Evolutionary conservation across 202 grass and related monocot species (phyloP).

Genomic region (Carex arenaria): DNA sequence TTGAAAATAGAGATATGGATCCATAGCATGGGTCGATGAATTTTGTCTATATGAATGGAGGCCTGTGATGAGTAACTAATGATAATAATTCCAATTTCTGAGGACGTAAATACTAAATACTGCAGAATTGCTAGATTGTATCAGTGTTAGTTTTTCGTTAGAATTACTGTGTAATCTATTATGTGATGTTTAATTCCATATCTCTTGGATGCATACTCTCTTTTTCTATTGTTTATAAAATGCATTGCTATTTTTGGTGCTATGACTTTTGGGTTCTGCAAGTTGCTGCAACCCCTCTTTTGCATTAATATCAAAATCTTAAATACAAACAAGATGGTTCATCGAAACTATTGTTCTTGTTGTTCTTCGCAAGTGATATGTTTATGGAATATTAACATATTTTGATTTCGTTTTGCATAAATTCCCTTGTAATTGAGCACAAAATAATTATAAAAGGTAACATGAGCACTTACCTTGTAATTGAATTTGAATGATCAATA

Average conservation of each 20-base stretch:
- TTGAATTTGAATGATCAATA: background rate
- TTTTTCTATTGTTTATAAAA: background rate
- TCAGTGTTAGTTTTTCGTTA: too few species aligned
- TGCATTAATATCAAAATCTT: background rate
- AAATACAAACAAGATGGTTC: too few species aligned
- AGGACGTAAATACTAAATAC: too few species aligned
- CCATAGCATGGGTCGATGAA: too few species aligned
- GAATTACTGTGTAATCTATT: background rate
- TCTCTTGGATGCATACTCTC: background rate
- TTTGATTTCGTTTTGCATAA: too few species aligned
- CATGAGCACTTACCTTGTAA: background rate
- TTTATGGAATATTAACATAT: too few species aligned
- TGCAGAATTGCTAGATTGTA: too few species aligned
- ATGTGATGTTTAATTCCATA: background rate
- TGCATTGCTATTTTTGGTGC: background rate
- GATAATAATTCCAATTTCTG: conserved; percentile 12
- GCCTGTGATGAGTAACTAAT: conserved; percentile 23
- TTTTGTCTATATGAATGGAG: background rate
- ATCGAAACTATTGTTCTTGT: too few species aligned
- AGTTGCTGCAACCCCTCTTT: background rate
- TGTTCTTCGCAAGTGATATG: too few species aligned
- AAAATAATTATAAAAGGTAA: background rate
- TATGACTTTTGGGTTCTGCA: background rate
- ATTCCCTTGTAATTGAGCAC: background rate
- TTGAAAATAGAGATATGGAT: too few species aligned